A percentile compares a stretch with the other conserved stretches of the same genome.
Evolutionary conservation across 1,284 basidiomycete genomes (phyloP).

Genomic region (Marasmius tenuissimus): DNA sequence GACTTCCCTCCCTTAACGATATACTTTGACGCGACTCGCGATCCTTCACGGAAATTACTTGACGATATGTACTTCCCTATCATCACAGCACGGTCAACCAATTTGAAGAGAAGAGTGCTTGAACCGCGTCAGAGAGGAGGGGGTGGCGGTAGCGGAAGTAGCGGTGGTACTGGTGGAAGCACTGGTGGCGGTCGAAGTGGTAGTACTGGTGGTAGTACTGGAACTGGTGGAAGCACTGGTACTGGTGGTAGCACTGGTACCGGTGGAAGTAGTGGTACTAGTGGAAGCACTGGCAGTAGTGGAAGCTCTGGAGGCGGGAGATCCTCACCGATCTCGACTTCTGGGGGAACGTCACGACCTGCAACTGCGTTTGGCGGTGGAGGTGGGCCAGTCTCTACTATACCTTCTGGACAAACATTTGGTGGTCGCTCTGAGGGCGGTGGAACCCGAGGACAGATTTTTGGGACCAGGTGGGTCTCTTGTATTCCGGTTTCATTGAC

Average conservation of each 20-base stretch:
- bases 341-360: conserved; percentile 21
- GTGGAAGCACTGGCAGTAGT: conserved; percentile 8
- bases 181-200: conserved; percentile 20
- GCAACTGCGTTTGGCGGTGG: conserved; percentile 29
- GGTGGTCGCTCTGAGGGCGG: conserved; percentile 35
- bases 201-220: conserved; percentile 20
- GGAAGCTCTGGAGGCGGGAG: conserved; percentile 11
- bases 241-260: conserved; percentile 4
- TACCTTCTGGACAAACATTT: conserved; percentile 34
- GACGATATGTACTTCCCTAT: conserved; percentile 34
- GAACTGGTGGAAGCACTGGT: conserved; percentile 11
- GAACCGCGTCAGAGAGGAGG: conserved; percentile 10
- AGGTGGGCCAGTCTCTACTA: conserved; percentile 27
- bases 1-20: too few species aligned
- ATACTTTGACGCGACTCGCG: neutral
- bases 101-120: conserved; percentile 28
- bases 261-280: neutral
- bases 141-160: conserved; percentile 20
- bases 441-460: conserved; percentile 35
- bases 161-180: conserved; percentile 17
- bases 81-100: conserved; percentile 19
- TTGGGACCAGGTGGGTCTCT: conserved; percentile 31
- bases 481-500: neutral
- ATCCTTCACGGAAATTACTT: neutral
- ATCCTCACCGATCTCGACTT: conserved; percentile 1